Percentiles rank a stretch among this genome's conserved stretches.
Evolutionary conservation across 345 rosid genomes (phyloP).

Genomic region (Abelmoschus esculentus): DNA sequence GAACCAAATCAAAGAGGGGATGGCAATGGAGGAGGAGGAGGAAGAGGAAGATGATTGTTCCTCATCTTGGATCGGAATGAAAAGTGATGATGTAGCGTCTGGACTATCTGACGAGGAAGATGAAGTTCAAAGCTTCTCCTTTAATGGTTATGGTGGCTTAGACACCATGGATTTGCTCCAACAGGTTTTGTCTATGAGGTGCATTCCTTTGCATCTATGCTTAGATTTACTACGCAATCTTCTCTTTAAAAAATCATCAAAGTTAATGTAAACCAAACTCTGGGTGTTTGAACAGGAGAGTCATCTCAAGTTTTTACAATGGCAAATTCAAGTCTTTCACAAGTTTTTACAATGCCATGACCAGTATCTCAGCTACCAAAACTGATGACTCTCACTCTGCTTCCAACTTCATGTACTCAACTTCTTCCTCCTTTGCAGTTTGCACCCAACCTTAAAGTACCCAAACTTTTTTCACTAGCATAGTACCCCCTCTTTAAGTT

Average conservation of each 20-base stretch:
- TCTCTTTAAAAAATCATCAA: neutral
- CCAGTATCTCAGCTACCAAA: slow-evolving; percentile 43
- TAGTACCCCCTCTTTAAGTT: slow-evolving; percentile 17
- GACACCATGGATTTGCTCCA: slow-evolving; percentile 54
- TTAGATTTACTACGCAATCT: neutral
- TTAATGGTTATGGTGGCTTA: slow-evolving; percentile 30
- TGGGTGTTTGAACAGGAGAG: slow-evolving; percentile 43
- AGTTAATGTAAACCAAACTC: neutral
- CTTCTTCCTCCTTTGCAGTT: slow-evolving; percentile 42
- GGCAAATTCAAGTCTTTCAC: slow-evolving; percentile 44
- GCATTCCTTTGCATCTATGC: neutral
- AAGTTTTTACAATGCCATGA: slow-evolving; percentile 55
- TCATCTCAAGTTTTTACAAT: slow-evolving; percentile 4
- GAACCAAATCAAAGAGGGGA: too few relatives aligned
- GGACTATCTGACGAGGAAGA: slow-evolving; percentile 32
- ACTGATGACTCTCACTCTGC: slow-evolving; percentile 36
- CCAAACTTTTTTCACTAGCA: slow-evolving; percentile 24
- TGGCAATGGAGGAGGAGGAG: too few relatives aligned
- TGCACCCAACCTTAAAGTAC: slow-evolving; percentile 40
- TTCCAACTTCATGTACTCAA: slow-evolving; percentile 37
- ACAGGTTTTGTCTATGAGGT: slow-evolving; percentile 62
- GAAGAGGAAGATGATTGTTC: too few relatives aligned
- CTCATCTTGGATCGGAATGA: neutral
- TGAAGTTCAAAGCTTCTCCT: slow-evolving; percentile 51
- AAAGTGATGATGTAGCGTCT: slow-evolving; percentile 33